These are phyloP conservation scores for Mycena filopes DNA, from an alignment of 768 basidiomycete species.

Conservation along the genomic window DNA sequence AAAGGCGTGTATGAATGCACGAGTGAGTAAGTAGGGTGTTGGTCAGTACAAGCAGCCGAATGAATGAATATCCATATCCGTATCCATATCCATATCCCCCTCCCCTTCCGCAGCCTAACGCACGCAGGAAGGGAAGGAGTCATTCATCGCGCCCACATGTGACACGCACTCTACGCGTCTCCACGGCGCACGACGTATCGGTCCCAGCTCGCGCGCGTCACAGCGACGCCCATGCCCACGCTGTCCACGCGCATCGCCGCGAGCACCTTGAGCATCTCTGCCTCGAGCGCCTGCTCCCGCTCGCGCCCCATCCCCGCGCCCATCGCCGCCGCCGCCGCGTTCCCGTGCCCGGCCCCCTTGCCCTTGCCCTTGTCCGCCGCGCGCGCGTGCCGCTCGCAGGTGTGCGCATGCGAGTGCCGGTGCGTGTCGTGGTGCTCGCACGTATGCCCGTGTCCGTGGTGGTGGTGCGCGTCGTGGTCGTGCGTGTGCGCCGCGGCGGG, in stretches of 20 bases:
- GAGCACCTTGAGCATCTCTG: conserved; percentile 46
- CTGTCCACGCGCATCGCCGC: conserved; percentile 27
- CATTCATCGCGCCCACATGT: no score
- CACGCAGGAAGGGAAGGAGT: background rate
- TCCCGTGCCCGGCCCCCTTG: no score
- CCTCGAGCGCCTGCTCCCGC: conserved; percentile 46
- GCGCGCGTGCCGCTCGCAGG: conserved; percentile 19
- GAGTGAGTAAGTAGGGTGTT: conserved; percentile 5
- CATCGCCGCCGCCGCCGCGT: conserved; percentile 39
- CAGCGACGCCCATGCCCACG: conserved; percentile 41
- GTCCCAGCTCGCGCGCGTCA: conserved; percentile 73
- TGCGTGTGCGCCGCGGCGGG: conserved; percentile 52
- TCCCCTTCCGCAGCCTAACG: conserved; percentile 10
- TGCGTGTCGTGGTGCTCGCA: background rate
- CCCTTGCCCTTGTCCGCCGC: conserved; percentile 40
- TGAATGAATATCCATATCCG: background rate
- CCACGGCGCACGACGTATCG: conserved; percentile 63
- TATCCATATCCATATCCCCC: no score
- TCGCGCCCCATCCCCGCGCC: conserved; percentile 38
- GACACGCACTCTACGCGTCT: conserved; percentile 34
- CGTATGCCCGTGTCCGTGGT: conserved; percentile 11
- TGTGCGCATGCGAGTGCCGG: conserved; percentile 12
- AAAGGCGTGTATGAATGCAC: background rate
- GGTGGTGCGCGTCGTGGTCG: conserved; percentile 23
- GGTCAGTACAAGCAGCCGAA: conserved; percentile 21